Evolutionary conservation across 805 yeast genomes (phyloP).

Genomic region (Starmerella asiatica): DNA sequence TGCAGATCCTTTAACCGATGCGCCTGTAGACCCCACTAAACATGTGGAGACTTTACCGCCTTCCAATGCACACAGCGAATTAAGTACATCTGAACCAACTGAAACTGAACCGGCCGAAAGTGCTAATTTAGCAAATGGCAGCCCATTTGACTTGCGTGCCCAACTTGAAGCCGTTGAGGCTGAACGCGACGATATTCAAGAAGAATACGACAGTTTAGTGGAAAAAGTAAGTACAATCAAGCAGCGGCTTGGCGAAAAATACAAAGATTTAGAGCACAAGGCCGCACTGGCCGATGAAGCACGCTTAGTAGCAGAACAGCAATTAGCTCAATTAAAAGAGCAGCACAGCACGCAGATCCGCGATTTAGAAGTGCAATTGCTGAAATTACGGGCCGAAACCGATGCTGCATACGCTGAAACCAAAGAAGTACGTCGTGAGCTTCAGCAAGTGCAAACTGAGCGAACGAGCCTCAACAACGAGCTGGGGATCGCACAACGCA

Average conservation of each 20-base stretch:
- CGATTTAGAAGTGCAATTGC: not conserved
- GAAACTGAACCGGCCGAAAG: not conserved
- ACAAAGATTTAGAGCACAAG: slow-evolving; percentile 27
- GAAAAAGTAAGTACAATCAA: slow-evolving; percentile 29
- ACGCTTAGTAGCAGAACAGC: slow-evolving; percentile 23
- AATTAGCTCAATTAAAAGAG: not conserved
- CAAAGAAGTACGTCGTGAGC: slow-evolving; percentile 26
- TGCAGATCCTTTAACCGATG: not conserved
- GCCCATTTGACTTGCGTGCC: not conserved
- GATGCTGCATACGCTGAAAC: not conserved
- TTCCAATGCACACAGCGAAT: too few relatives aligned
- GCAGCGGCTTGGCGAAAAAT: slow-evolving; percentile 32
- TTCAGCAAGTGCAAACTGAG: slow-evolving; percentile 19
- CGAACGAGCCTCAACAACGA: not conserved
- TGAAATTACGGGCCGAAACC: not conserved
- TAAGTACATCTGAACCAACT: too few relatives aligned
- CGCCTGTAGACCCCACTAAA: too few relatives aligned
- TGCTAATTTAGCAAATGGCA: not conserved
- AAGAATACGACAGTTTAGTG: slow-evolving; percentile 31
- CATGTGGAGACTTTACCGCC: too few relatives aligned
- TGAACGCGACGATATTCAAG: slow-evolving; percentile 30
- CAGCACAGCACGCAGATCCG: not conserved
- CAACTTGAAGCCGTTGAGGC: slow-evolving; percentile 36
- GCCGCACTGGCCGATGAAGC: slow-evolving; percentile 21
- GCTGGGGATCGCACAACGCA: not conserved